Evolutionary conservation across 495 filamentous ascomycete species (phyloP).

Genomic region (Penicillium egyptiacum): DNA sequence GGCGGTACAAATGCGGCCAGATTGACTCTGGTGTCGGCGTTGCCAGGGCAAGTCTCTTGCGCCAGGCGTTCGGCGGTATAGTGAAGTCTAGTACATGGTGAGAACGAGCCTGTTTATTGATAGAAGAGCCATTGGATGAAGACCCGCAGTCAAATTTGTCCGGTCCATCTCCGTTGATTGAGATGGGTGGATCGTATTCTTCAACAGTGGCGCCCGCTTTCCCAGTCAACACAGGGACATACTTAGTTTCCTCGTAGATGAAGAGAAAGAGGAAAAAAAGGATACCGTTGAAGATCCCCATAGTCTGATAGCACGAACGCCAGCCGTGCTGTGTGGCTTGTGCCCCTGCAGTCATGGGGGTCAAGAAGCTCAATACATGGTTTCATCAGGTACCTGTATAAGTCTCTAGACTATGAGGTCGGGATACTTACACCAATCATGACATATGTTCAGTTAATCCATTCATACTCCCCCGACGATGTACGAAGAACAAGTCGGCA

Average conservation of each 20-base stretch:
- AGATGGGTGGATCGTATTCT: constrained; percentile 1
- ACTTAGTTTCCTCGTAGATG: constrained; percentile 42
- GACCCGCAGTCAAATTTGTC: background rate
- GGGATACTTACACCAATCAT: constrained; percentile 36
- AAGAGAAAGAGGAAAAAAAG: constrained; percentile 31
- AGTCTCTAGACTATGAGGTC: background rate
- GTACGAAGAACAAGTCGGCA: constrained; percentile 41
- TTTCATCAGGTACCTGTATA: background rate
- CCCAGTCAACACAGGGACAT: constrained; percentile 24
- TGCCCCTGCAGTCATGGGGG: constrained; percentile 35
- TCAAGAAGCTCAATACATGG: constrained; percentile 31
- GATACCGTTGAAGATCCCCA: constrained; percentile 32
- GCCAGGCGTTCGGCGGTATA: constrained; percentile 30
- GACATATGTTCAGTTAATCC: constrained; percentile 36
- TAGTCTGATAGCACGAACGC: constrained; percentile 32
- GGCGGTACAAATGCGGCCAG: constrained; percentile 37
- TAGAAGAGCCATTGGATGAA: constrained; percentile 7
- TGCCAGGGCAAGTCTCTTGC: constrained; percentile 24
- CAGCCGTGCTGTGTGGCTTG: constrained; percentile 37
- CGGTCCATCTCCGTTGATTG: background rate
- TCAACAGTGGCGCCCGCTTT: background rate
- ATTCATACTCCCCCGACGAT: constrained; percentile 39
- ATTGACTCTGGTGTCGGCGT: constrained; percentile 34
- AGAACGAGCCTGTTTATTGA: constrained; percentile 11
- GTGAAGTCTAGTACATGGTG: constrained; percentile 27